Evolutionary conservation across 495 filamentous ascomycete genomes (phyloP).

Genomic region (Astrocystis sublimbata): DNA sequence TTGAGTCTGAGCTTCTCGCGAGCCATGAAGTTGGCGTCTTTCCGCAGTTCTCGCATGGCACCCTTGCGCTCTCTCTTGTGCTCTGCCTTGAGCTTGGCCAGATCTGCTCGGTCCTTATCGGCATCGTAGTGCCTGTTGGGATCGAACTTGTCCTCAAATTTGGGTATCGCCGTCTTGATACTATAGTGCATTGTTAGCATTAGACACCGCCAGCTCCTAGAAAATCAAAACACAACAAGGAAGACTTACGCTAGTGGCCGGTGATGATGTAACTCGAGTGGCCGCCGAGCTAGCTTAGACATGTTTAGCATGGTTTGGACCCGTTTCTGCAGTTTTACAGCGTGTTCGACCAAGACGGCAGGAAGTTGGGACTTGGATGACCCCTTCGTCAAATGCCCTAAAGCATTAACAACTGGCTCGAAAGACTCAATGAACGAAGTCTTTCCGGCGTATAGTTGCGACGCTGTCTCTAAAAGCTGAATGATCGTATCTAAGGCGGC

Average conservation of each 20-base stretch:
- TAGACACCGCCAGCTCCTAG: background rate
- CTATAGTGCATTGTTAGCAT: constrained; percentile 8
- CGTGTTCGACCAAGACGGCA: constrained; percentile 34
- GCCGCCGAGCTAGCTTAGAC: constrained; percentile 64
- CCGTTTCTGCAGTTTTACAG: constrained; percentile 42
- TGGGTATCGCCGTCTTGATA: constrained; percentile 86
- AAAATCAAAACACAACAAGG: background rate
- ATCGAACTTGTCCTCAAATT: constrained; percentile 95
- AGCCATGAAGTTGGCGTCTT: constrained; percentile 89
- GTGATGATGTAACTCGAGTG: constrained; percentile 88
- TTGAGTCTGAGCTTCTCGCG: constrained; percentile 86
- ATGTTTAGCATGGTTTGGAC: constrained; percentile 54
- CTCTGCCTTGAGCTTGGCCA: constrained; percentile 78
- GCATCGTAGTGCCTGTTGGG: constrained; percentile 95
- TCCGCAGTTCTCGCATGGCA: constrained; percentile 88
- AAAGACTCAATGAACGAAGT: constrained; percentile 76
- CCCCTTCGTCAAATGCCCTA: constrained; percentile 55
- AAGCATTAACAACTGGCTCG: constrained; percentile 54
- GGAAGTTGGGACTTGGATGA: constrained; percentile 54
- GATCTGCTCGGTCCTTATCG: constrained; percentile 79
- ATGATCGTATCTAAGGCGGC: constrained; percentile 59
- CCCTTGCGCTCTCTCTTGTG: constrained; percentile 95
- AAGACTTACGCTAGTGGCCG: constrained; percentile 61
- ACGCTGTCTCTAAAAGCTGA: constrained; percentile 58
- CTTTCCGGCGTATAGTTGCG: constrained; percentile 63